Evolutionary conservation across 1,139 yeast genomes (phyloP), one percentile per base, ranked within the genome.

Genomic region (Pichia sorboxylosa): DNA sequence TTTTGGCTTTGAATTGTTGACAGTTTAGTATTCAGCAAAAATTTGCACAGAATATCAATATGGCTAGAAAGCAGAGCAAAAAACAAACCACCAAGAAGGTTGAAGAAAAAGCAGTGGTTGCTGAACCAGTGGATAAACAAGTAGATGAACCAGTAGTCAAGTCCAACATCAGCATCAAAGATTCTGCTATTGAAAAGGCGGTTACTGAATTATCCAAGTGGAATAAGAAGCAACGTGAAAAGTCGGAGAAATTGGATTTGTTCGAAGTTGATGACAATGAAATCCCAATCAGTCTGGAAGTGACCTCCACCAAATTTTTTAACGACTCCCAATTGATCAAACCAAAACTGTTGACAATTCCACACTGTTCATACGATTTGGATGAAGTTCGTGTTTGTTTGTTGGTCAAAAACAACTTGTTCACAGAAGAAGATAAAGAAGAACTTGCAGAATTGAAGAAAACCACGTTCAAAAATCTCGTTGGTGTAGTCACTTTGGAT

Each of bases 381-480:
- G 65, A 64, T 16, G 66, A 66, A 38, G 61, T 73, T 45, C 70
- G 69, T 37, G 66, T 81, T 26, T 81, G 95, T 52, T 58, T 90
- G 43, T 71, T 90, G 41, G 64, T 79, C 25, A 75, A 84, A 49
- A 94, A 84, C 57, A 63, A 72, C 51, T 60, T 72, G 55, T 56
- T 82, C 53, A 54, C 64, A 36, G 69, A 71, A 37, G 77, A 72
- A 40, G 70, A 74, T 36, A 64, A 78, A 36, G 73, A 74, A 42
- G 55, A 67, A 36, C 66, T 76, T 42, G 16, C 28, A n/a, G 26
- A 34, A 9, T 32, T 32, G 14, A 14, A 23, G n/a, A 65, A 61
- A 31, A 69, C 68, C 27, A 58, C 64, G 24, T 61, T 70, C 31
- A 66, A 70, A 23, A 57, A 68, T 27, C 55, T 72, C 29, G 41